Percentiles rank a stretch among this genome's conserved stretches.
phyloP scores from a whole-genome alignment of 345 rosid genomes.

The Boechera retrofracta region DNA sequence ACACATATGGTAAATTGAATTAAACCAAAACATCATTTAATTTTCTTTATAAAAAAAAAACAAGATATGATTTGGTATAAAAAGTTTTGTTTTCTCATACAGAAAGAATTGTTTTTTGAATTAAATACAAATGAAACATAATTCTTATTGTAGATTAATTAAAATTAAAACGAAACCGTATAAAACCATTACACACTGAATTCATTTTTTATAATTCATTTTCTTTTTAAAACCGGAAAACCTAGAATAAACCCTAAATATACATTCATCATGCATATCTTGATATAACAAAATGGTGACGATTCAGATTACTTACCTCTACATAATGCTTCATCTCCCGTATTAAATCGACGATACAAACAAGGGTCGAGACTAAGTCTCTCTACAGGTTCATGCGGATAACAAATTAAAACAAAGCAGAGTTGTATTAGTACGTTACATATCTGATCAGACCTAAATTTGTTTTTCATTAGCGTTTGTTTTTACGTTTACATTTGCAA shows the following conservation, averaged over 20 bases:
- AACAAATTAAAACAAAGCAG: background rate
- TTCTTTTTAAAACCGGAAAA: background rate
- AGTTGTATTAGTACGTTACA: background rate
- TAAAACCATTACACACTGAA: background rate
- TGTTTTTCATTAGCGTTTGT: background rate
- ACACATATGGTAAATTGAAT: background rate
- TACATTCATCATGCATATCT: background rate
- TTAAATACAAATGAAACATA: background rate
- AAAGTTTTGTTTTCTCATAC: background rate
- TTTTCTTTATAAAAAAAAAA: no score
- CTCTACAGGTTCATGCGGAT: constrained; percentile 11
- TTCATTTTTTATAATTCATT: background rate
- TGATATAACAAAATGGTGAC: background rate
- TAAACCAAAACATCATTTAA: background rate
- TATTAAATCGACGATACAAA: background rate
- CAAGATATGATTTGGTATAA: background rate
- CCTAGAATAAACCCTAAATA: background rate
- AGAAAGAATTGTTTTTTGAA: no score
- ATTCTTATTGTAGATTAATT: background rate
- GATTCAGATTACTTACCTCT: constrained; percentile 32
- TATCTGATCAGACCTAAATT: background rate
- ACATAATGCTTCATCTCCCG: constrained; percentile 8
- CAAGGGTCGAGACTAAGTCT: constrained; percentile 22
- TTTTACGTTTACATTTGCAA: no score
- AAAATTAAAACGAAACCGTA: background rate